phyloP scores from a whole-genome alignment of 331 rosid species.

The Erythrophleum ivorense region DNA sequence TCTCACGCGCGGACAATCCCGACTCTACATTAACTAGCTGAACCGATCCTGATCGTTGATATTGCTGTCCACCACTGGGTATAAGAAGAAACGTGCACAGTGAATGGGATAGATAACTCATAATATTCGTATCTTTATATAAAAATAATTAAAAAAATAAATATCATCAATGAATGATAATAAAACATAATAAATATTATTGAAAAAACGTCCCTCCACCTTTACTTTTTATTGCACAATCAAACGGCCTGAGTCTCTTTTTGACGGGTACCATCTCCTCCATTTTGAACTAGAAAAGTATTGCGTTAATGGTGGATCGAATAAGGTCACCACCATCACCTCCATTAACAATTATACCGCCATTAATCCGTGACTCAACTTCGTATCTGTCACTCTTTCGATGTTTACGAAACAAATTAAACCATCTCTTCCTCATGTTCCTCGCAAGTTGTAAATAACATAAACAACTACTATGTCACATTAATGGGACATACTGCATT shows the following conservation, averaged over 20 bases:
- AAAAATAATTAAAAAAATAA: no score
- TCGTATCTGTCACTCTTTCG: neutral
- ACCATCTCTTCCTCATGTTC: neutral
- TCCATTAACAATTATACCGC: neutral
- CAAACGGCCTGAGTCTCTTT: neutral
- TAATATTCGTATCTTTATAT: no score
- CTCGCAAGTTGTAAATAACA: neutral
- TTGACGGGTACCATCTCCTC: neutral
- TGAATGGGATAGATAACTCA: no score
- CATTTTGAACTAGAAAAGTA: neutral
- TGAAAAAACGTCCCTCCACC: no score
- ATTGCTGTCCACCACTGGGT: neutral
- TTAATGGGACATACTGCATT: neutral
- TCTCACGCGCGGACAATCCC: neutral
- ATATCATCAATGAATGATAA: no score
- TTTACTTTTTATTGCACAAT: no score
- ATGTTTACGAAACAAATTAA: neutral
- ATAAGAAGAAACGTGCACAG: no score
- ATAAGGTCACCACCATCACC: neutral
- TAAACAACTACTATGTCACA: neutral
- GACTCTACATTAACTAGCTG: neutral
- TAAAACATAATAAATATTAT: no score
- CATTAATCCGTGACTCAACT: neutral
- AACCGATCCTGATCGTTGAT: neutral
- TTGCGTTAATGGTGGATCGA: neutral